Base-by-base conservation (phyloP, 2,329 filamentous ascomycete species). In the Xylaria sp. region DNA sequence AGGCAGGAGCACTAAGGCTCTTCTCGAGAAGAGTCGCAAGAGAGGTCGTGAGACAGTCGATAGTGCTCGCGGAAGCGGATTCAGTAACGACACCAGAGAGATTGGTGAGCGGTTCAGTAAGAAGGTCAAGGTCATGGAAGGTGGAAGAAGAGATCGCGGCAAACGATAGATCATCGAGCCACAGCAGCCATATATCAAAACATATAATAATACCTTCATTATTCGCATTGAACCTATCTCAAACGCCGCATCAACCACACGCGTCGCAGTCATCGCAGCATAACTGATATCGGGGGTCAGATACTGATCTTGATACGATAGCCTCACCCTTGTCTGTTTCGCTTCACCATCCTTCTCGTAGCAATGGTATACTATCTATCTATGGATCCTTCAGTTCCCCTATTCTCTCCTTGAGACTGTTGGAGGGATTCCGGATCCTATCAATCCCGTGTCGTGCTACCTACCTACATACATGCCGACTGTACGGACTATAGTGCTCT, bases 1-100 rank as follows among this genome's bases (percentile, higher is more conserved):
- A 42, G 78, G 79, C 65, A 77, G 80, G 23, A 80, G 82, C 37
- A 83, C 83, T 10, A 81, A 79, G 65, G 82, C 83, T 0, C 71
- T 91, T 66, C 74, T 92, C 66, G 92, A 96, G 70, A 92, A 88
- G 80, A 95, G 92, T 73, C 83, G 92, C 64, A 97, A 97, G 81
- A 83, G 92, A 66, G 82, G 82, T 30, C 79, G 83, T 19, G 88
- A 92, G 30, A 83, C 81, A 0, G 71, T 72, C 18, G 92, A 95
- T 74, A 86, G 89, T 0, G 86, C 84, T 5, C 83, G 88, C 59
- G 84, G 83, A 34, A 87, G 84, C 71, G 88, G 82, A 16, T 65
- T 69, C 39, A 74, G 71, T 53, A 76, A 79, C 6, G 77, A 77
- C 5, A 71, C 69, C 3, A 66, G 57, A 52, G 83, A 84, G 59